Evolutionary conservation across 352 stramenopile species (phyloP), one percentile per base, ranked within the genome.

Genomic region (Blastocystis sp.): DNA sequence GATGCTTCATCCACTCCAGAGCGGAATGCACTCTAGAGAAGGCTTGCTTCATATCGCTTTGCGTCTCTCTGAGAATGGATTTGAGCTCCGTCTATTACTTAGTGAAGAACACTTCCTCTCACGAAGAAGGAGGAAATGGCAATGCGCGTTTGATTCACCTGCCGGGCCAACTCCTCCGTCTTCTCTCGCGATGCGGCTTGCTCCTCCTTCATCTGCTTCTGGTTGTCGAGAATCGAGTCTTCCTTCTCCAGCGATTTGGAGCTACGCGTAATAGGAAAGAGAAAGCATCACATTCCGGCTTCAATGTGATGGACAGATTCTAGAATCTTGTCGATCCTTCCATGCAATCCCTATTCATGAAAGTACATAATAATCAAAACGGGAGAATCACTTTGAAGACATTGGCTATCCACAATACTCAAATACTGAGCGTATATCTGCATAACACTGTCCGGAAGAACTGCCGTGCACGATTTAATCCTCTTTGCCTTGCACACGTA

Each of bases 351-450:
- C 74, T 84, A 56, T n/a, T 56, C n/a, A 69, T 69, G 10, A 64
- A 38, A 14, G 11, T 52, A 10, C 23, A 67, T 10, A 14, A 9
- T 52, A 34, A 45, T 53, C 34, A 17, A n/a, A 38, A 84, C 74
- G 1, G 56, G 11, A 41, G 48, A 67, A 28, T 84, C 52, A 2
- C 69, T 53, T 5, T 59, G 53, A 48, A 59, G 53, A 11, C 66
- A 76, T 34, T 59, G 14, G n/a, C 10, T 76, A 56, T 76, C 38
- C 41, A 45, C 40, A 17, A 56, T 17, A 28, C 53, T 76, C 66
- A 76, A 17, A 76, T 59, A 76, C 48, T 76, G 66, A 17, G 66
- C 53, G 21, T 76, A 76, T 3, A 76, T 76, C 28, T 11, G 28
- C n/a, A 76, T 40, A 2, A 53, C 23, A 1, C 34, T 59, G 48